phyloP scores from a whole-genome alignment of 371 early-diverging fungal genomes.

The Lichtheimia corymbifera region DNA sequence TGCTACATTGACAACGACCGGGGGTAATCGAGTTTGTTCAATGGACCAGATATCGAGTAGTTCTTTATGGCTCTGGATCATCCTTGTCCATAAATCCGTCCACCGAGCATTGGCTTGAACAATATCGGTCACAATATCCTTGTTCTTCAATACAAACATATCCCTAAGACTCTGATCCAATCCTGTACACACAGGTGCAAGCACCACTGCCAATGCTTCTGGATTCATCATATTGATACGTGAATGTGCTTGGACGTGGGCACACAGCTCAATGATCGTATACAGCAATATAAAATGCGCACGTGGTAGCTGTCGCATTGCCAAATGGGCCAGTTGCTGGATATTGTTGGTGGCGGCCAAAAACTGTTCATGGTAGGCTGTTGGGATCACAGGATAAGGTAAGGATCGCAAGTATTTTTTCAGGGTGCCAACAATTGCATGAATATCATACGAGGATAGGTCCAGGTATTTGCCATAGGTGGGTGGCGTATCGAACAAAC shows the following conservation, averaged over 20 bases:
- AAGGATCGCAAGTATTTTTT: constrained; percentile 42
- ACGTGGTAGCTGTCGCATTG: constrained; percentile 27
- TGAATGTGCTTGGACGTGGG: constrained; percentile 28
- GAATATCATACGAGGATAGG: constrained; percentile 37
- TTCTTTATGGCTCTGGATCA: constrained; percentile 22
- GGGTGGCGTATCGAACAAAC: constrained; percentile 40
- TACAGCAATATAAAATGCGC: constrained; percentile 37
- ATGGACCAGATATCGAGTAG: neutral
- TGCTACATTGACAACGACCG: neutral
- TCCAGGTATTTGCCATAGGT: constrained; percentile 43
- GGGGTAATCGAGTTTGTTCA: neutral
- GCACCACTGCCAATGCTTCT: constrained; percentile 36
- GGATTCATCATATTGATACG: constrained; percentile 36
- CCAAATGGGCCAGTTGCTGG: constrained; percentile 7
- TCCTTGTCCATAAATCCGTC: constrained; percentile 21
- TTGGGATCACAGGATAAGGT: constrained; percentile 46
- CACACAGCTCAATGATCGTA: constrained; percentile 30
- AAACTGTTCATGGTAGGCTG: constrained; percentile 29
- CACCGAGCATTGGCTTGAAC: constrained; percentile 19
- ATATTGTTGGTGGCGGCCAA: constrained; percentile 16
- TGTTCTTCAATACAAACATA: constrained; percentile 5
- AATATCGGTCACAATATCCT: constrained; percentile 10
- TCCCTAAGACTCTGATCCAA: constrained; percentile 35
- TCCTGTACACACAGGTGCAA: constrained; percentile 37
- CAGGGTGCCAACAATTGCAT: constrained; percentile 43